Evolutionary conservation across 1,139 yeast species (phyloP).

Genomic region (Debaryomycetaceae sp.): DNA sequence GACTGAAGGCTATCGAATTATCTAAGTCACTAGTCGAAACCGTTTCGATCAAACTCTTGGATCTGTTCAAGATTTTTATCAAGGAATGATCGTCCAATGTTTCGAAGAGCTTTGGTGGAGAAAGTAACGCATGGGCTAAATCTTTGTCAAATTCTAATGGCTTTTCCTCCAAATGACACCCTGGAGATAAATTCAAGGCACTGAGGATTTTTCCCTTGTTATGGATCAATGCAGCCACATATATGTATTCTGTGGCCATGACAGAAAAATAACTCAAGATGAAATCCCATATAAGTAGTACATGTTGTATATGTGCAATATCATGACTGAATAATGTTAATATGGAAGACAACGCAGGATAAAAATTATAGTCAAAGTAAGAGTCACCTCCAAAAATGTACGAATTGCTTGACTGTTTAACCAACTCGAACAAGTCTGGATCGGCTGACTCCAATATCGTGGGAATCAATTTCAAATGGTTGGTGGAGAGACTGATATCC

Average conservation of each 20-base stretch:
- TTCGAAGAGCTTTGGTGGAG: constrained; percentile 31
- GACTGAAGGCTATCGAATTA: constrained; percentile 24
- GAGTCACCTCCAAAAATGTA: constrained; percentile 24
- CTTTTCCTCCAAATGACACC: constrained; percentile 9
- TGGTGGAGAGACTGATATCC: constrained; percentile 60
- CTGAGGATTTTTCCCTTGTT: constrained; percentile 39
- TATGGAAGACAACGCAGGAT: constrained; percentile 66
- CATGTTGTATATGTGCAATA: constrained; percentile 43
- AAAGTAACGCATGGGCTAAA: constrained; percentile 38
- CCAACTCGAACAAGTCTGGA: constrained; percentile 42
- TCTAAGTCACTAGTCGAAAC: constrained; percentile 26
- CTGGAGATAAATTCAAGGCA: constrained; percentile 13
- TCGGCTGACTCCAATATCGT: constrained; percentile 53
- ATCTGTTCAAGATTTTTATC: constrained; percentile 31
- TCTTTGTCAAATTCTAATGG: constrained; percentile 35
- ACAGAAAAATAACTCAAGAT: constrained; percentile 48
- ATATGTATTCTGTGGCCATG: constrained; percentile 49
- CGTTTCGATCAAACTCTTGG: constrained; percentile 26
- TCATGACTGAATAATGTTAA: constrained; percentile 82
- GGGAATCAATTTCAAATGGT: constrained; percentile 65
- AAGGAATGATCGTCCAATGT: constrained; percentile 30
- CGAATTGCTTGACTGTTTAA: constrained; percentile 37
- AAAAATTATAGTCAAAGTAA: constrained; percentile 45
- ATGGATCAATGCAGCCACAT: constrained; percentile 47
- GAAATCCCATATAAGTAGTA: constrained; percentile 62